phyloP scores from a whole-genome alignment of 2,329 filamentous ascomycete species.

The Verticillium zaregamsianum region DNA sequence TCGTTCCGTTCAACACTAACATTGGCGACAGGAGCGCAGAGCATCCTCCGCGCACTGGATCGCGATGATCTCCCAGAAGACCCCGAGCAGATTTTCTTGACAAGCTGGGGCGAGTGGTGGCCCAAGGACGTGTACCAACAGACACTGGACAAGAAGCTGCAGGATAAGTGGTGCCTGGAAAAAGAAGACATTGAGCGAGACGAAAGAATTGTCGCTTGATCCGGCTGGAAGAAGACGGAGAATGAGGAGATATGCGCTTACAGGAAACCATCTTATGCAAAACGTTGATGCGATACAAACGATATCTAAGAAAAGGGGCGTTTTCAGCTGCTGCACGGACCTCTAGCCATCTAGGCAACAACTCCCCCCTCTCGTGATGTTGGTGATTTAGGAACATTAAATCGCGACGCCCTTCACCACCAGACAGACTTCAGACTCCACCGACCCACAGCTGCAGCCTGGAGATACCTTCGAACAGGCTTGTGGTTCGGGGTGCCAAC shows the following conservation, averaged over 20 bases:
- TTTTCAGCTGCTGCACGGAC: neutral
- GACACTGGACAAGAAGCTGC: conserved; percentile 39
- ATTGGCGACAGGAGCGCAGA: conserved; percentile 34
- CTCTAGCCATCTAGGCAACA: neutral
- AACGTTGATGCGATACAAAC: neutral
- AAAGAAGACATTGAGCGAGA: conserved; percentile 44
- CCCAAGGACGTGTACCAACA: conserved; percentile 34
- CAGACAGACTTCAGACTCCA: neutral
- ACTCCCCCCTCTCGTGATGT: neutral
- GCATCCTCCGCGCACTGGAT: conserved; percentile 38
- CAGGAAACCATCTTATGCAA: neutral
- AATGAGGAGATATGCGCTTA: neutral
- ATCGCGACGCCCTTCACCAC: too few species aligned
- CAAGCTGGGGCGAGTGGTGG: conserved; percentile 56
- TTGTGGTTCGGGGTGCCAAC: neutral
- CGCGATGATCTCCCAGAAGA: conserved; percentile 44
- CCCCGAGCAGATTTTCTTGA: conserved; percentile 47
- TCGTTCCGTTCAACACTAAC: conserved; percentile 10
- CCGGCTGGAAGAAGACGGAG: neutral
- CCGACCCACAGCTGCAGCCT: neutral
- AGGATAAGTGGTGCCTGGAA: conserved; percentile 47
- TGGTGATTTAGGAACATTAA: neutral
- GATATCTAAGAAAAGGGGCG: neutral
- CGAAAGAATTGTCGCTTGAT: neutral
- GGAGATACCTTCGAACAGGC: neutral